Conservation (phyloP, 1,139 yeast genomes). For the Geotrichum australiense region DNA sequence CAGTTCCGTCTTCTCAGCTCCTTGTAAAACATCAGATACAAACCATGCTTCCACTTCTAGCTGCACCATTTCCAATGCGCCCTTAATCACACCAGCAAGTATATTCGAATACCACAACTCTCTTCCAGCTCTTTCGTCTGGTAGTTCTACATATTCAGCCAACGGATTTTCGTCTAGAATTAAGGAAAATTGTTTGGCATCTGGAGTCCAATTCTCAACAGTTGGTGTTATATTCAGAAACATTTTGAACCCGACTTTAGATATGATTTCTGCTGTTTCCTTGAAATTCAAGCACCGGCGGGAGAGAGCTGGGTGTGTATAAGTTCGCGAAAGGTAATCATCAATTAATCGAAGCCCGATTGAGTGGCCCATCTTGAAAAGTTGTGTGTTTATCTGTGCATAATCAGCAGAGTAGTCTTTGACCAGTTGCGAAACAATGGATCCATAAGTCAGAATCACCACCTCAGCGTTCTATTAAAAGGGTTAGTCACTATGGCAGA, state of each 20-base stretch:
- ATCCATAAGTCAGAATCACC: slow-evolving; percentile 88
- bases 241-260: slow-evolving; percentile 84
- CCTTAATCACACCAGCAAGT: slow-evolving; percentile 81
- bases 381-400: slow-evolving; percentile 67
- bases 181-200: slow-evolving; percentile 66
- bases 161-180: slow-evolving; percentile 80
- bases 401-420: slow-evolving; percentile 75
- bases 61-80: slow-evolving; percentile 95
- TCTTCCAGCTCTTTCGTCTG: slow-evolving; percentile 61
- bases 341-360: slow-evolving; percentile 89
- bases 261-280: slow-evolving; percentile 81
- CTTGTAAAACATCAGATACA: slow-evolving; percentile 72
- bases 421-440: slow-evolving; percentile 89
- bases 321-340: slow-evolving; percentile 70
- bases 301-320: slow-evolving; percentile 27
- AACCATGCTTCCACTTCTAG: slow-evolving; percentile 80
- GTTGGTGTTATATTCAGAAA: slow-evolving; percentile 77
- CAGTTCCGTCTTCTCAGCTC: slow-evolving; percentile 76
- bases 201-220: slow-evolving; percentile 70
- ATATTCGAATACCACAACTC: slow-evolving; percentile 92
- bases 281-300: slow-evolving; percentile 73
- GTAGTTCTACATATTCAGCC: slow-evolving; percentile 91
- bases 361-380: slow-evolving; percentile 91
- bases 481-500: neutral
- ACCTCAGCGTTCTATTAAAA: slow-evolving; percentile 67